Conservation (phyloP, 148 eudicot genomes). For the Vaccinium vitisidaea region DNA sequence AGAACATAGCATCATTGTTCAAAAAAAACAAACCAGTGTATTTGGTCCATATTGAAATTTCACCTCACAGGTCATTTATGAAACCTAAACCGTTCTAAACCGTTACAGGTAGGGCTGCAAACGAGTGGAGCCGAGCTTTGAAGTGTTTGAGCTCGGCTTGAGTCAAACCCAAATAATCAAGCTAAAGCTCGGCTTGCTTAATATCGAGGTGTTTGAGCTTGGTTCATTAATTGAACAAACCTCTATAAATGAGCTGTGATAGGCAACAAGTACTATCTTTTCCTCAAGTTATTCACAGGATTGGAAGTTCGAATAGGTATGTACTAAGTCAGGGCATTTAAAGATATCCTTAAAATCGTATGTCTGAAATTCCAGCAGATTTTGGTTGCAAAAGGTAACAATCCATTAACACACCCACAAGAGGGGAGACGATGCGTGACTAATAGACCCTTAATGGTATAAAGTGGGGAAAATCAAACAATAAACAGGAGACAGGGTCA, state of each 20-base stretch:
- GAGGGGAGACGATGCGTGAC: background rate
- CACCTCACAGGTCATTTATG: background rate
- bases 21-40: too few relatives aligned
- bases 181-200: background rate
- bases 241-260: background rate
- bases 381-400: background rate
- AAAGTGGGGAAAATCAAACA: background rate
- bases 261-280: background rate
- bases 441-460: background rate
- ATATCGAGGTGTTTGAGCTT: background rate
- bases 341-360: background rate
- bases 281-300: background rate
- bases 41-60: background rate
- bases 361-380: background rate
- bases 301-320: background rate
- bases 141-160: background rate
- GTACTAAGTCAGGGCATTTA: background rate
- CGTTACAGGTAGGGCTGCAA: background rate
- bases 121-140: background rate
- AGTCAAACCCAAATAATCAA: background rate
- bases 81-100: background rate
- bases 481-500: background rate
- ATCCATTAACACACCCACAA: background rate
- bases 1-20: background rate
- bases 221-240: background rate